Evolutionary conservation across 441 rosid species (phyloP).

Genomic region (Raphanus hybrid): DNA sequence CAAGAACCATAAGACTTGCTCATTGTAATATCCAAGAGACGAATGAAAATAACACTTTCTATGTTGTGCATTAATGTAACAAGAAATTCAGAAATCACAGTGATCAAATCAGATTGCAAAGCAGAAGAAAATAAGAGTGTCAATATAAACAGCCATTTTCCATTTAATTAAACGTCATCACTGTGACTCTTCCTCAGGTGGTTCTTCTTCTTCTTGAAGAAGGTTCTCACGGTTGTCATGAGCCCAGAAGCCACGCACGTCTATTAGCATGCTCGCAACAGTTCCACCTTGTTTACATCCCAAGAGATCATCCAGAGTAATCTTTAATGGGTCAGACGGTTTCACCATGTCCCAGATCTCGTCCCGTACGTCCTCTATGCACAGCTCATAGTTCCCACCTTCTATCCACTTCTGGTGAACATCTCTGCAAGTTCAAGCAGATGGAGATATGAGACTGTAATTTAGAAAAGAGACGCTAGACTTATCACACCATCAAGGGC

Average conservation of each 20-base stretch:
- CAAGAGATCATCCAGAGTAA: conserved; percentile 75
- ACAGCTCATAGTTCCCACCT: conserved; percentile 97
- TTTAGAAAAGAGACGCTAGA: conserved; percentile 6
- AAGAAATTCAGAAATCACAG: neutral
- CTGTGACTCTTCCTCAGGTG: conserved; percentile 76
- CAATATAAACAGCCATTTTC: conserved; percentile 5
- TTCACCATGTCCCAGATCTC: conserved; percentile 99
- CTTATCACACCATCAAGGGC: conserved; percentile 9
- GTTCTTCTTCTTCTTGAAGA: conserved; percentile 98
- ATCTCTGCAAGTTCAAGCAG: conserved; percentile 59
- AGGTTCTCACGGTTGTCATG: conserved; percentile 98
- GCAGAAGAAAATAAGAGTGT: neutral
- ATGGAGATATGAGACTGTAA: neutral
- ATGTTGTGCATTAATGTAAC: conserved; percentile 23
- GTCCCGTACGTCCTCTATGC: conserved; percentile 95
- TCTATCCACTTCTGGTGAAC: conserved; percentile 99
- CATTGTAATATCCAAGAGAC: conserved; percentile 13
- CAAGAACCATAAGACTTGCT: neutral
- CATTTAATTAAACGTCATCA: conserved; percentile 24
- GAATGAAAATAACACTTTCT: neutral
- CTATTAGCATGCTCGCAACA: conserved; percentile 94
- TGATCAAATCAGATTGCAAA: neutral
- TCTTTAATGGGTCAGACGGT: conserved; percentile 78
- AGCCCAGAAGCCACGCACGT: conserved; percentile 99
- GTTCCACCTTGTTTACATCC: conserved; percentile 97